Evolutionary conservation across 108 stramenopile genomes (phyloP), one percentile per base, ranked within the genome.

Genomic region (Craspedostauros australis): DNA sequence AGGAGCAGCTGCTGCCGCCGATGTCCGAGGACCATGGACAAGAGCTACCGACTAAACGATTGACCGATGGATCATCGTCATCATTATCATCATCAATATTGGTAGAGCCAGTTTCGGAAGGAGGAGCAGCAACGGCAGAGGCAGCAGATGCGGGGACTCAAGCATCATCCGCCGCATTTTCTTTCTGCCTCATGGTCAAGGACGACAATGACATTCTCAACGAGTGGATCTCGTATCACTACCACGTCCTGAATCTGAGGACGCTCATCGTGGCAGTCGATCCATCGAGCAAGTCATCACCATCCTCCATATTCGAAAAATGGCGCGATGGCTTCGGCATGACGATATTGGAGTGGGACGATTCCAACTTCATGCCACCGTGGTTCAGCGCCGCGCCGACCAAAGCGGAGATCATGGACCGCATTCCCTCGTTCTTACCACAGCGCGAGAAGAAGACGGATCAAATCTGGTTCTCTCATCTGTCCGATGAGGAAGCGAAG

Each of bases 201-300:
- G 72, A 73, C 26, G 72, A 65, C 51, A 73, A 73, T 45, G 39
- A 46, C 28, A 50, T 43, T n/a, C 49, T 73, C 22, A 45, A 33
- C 25, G 72, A 73, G 53, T 73, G 72, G 72, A 48, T 73, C 23
- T 64, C 75, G n/a, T 76, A 76, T 38, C 75, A 76, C 46, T 76
- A 70, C 24, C 56, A 57, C 46, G 57, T 67, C 6, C 41, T 76
- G 1, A 39, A 49, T n/a, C 16, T 76, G 16, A 40, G 75, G 19
- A 20, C 56, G 21, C 39, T 76, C 20, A 66, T 31, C 23, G 43
- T 57, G 1, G 56, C 56, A 7, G 18, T 43, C 15, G 56, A 57
- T 57, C 56, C 56, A 30, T 46, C 15, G 32, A 27, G 25, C 20
- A 16, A 29, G 34, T 34, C 56, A 15, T 57, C 56, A 20, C 56